Conservation (phyloP, 2,329 filamentous ascomycete species). For the Aureobasidium namibiae region DNA sequence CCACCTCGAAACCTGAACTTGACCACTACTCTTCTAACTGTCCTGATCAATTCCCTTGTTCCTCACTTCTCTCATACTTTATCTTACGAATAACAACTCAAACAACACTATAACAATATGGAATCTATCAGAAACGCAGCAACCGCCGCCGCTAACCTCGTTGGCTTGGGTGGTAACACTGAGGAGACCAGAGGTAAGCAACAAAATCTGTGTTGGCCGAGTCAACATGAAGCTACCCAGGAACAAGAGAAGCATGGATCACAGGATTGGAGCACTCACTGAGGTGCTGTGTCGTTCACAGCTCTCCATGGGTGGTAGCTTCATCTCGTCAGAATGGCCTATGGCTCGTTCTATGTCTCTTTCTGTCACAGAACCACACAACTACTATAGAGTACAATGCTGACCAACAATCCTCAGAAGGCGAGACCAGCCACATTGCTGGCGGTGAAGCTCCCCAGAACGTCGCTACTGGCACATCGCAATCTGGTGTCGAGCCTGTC, state of each 20-base stretch:
- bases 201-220: neutral
- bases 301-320: neutral
- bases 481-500: conserved; percentile 55
- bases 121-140: conserved; percentile 12
- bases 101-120: neutral
- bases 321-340: neutral
- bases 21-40: neutral
- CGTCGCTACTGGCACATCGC: neutral
- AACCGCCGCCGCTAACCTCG: neutral
- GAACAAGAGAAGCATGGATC: neutral
- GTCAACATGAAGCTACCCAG: neutral
- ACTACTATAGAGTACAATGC: neutral
- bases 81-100: neutral
- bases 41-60: neutral
- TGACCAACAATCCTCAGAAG: neutral
- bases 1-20: conserved; percentile 8
- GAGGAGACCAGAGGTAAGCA: conserved; percentile 9
- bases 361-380: neutral
- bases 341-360: too few relatives aligned
- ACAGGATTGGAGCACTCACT: neutral
- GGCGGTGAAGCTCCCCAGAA: conserved; percentile 10
- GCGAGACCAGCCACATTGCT: neutral
- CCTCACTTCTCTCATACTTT: neutral
- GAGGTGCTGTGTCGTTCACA: neutral
- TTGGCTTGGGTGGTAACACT: neutral